A percentile compares a stretch with the other conserved stretches of the same genome.
Evolutionary conservation across 768 basidiomycete genomes (phyloP).

Genomic region (Termitomyces eurrhizus): DNA sequence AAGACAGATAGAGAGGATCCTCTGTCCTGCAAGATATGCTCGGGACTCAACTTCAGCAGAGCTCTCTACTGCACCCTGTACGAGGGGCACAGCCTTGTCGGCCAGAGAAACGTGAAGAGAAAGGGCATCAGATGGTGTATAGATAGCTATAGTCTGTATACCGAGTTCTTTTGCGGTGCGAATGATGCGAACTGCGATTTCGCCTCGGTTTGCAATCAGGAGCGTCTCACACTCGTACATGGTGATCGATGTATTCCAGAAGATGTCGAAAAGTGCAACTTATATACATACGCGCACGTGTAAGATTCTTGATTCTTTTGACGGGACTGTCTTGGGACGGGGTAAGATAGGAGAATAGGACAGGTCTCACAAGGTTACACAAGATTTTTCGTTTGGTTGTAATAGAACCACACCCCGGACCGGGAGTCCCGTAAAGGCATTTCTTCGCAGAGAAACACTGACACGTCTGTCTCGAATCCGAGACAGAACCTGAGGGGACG

Average conservation of each 20-base stretch:
- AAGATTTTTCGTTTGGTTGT: too few species aligned
- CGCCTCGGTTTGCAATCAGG: constrained; percentile 68
- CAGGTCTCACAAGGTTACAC: too few species aligned
- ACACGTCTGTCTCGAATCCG: too few species aligned
- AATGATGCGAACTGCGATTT: constrained; percentile 65
- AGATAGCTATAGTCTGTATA: constrained; percentile 53
- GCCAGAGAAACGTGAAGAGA: constrained; percentile 57
- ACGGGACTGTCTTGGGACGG: too few species aligned
- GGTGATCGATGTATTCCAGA: not conserved
- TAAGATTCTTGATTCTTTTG: too few species aligned
- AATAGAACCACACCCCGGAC: too few species aligned
- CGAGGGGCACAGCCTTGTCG: constrained; percentile 41
- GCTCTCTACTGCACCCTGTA: constrained; percentile 9
- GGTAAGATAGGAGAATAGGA: too few species aligned
- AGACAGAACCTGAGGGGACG: too few species aligned
- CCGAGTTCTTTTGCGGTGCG: constrained; percentile 50
- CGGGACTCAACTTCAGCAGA: constrained; percentile 33
- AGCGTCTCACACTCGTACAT: constrained; percentile 39
- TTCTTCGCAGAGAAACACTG: too few species aligned
- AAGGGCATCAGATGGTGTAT: constrained; percentile 54
- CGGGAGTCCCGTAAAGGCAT: too few species aligned
- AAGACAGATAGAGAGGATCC: constrained; percentile 40
- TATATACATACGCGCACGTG: too few species aligned
- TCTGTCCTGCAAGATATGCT: constrained; percentile 36
- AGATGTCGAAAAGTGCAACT: not conserved